phyloP scores from a whole-genome alignment of 2,329 filamentous ascomycete species.

The Blumeriella jaapii region DNA sequence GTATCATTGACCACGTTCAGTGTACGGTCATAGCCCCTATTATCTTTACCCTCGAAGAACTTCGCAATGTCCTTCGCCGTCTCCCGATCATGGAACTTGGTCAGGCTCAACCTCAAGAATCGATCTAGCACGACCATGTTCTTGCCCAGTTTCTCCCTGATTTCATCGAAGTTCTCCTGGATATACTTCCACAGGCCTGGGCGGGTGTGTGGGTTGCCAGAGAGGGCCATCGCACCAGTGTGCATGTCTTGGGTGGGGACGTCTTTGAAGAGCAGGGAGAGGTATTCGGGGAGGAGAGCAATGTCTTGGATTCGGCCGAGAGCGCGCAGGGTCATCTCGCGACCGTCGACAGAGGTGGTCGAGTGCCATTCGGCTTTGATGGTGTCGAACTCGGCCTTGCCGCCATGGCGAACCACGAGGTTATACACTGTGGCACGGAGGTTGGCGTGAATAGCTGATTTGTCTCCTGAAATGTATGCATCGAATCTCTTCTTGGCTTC shows the following conservation, averaged over 20 bases:
- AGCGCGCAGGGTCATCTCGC: conserved; percentile 69
- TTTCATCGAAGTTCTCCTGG: conserved; percentile 67
- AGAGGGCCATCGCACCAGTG: conserved; percentile 61
- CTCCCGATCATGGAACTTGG: conserved; percentile 62
- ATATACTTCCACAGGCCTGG: conserved; percentile 73
- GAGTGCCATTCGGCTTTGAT: conserved; percentile 77
- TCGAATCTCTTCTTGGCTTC: conserved; percentile 74
- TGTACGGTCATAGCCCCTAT: conserved; percentile 73
- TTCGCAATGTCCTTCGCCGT: conserved; percentile 63
- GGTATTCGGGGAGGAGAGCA: conserved; percentile 54
- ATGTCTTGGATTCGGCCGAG: conserved; percentile 58
- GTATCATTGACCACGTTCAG: conserved; percentile 78
- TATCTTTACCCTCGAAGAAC: conserved; percentile 85
- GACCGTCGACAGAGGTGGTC: conserved; percentile 80
- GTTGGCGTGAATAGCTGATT: conserved; percentile 64
- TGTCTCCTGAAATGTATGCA: conserved; percentile 59
- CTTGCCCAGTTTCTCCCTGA: conserved; percentile 58
- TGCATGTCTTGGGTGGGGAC: conserved; percentile 84
- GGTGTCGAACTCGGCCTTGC: conserved; percentile 55
- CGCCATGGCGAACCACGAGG: conserved; percentile 63
- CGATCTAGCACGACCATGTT: conserved; percentile 87
- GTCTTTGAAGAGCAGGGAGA: conserved; percentile 70
- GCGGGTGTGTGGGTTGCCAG: conserved; percentile 63
- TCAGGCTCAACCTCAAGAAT: conserved; percentile 68
- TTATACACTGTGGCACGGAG: conserved; percentile 73